Percentiles rank a stretch among this genome's conserved stretches.
Evolutionary conservation across 306 rosid species (phyloP).

Genomic region (Begonia masoniana): DNA sequence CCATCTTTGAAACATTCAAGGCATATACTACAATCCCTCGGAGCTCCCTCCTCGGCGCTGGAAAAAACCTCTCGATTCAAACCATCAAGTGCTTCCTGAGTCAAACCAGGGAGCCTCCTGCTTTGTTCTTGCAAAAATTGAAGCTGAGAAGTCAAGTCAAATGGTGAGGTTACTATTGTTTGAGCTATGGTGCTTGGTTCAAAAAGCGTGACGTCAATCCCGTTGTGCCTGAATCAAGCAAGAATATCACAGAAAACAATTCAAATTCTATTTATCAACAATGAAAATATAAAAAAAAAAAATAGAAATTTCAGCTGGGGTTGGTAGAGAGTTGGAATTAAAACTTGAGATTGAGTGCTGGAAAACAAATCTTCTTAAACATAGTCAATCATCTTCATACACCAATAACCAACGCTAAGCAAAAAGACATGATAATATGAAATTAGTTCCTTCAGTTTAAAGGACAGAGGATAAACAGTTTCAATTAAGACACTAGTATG

Average conservation of each 20-base stretch:
- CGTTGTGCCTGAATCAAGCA: constrained; percentile 4
- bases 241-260: neutral
- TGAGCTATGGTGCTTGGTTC: constrained; percentile 15
- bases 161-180: constrained; percentile 11
- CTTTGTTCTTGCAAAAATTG: constrained; percentile 25
- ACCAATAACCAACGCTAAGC: too few relatives aligned
- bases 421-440: too few relatives aligned
- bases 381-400: too few relatives aligned
- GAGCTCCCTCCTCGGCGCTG: constrained; percentile 13
- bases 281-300: too few relatives aligned
- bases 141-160: constrained; percentile 33
- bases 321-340: too few relatives aligned
- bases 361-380: too few relatives aligned
- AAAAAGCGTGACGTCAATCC: constrained; percentile 3
- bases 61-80: constrained; percentile 39
- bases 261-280: neutral
- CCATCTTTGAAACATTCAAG: constrained; percentile 58
- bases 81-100: constrained; percentile 49
- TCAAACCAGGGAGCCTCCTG: constrained; percentile 63
- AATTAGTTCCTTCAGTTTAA: too few relatives aligned
- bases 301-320: too few relatives aligned
- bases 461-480: too few relatives aligned
- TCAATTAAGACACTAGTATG: too few relatives aligned
- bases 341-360: too few relatives aligned
- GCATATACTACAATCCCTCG: constrained; percentile 73